Conservation (phyloP, 2,329 filamentous ascomycete species). For the Penicillium sp. region DNA sequence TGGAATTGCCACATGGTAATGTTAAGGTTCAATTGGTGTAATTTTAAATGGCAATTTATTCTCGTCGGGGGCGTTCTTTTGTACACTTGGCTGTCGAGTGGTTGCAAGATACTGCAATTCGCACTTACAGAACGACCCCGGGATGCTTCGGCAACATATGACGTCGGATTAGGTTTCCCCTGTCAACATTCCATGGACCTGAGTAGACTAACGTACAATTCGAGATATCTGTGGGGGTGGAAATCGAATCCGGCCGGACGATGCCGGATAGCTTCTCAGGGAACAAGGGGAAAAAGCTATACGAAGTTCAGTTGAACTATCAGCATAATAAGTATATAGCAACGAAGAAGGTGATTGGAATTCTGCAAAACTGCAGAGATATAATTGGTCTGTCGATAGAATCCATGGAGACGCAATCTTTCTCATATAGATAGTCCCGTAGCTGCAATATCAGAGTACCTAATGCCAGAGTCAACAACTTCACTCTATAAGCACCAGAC, state of each 20-base stretch:
- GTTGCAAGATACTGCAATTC: not conserved
- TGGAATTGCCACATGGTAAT: not conserved
- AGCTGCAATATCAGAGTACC: not conserved
- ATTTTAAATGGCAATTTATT: not conserved
- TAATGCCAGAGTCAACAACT: not conserved
- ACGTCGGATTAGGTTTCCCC: not conserved
- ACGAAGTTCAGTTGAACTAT: not conserved
- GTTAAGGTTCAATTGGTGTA: not conserved
- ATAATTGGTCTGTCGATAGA: not conserved
- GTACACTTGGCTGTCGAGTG: not conserved
- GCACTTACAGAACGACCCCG: not conserved
- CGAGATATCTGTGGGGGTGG: not conserved
- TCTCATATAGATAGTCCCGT: not conserved
- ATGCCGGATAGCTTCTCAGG: not conserved
- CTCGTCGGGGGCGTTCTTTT: too few species aligned
- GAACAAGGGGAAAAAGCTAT: not conserved
- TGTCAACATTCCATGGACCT: not conserved
- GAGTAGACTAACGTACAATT: not conserved
- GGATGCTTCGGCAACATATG: slow-evolving; percentile 2
- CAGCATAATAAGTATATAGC: not conserved
- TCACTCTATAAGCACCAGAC: not conserved
- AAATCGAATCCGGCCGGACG: not conserved
- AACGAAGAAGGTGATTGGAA: not conserved
- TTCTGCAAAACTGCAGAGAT: not conserved
- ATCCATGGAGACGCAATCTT: too few species aligned